These are phyloP conservation scores for Scutellaria minor DNA, from an alignment of 257 asterid genomes.

Conservation along the genomic window DNA sequence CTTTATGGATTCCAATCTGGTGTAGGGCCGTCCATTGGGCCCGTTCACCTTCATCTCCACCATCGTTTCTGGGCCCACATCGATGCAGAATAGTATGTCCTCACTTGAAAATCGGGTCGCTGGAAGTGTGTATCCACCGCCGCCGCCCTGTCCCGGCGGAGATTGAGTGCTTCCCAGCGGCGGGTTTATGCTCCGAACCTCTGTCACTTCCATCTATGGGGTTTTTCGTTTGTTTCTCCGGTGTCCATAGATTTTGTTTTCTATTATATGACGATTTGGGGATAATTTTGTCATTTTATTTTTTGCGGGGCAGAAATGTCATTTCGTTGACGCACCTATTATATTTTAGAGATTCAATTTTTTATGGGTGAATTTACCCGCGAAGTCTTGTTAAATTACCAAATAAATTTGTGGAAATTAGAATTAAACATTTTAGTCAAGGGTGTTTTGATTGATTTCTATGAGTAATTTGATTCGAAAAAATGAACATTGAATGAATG, in stretches of 20 bases:
- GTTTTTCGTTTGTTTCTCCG: conserved; percentile 5
- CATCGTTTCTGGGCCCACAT: conserved; percentile 77
- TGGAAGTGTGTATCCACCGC: conserved; percentile 47
- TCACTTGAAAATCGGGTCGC: conserved; percentile 58
- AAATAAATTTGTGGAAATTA: no score
- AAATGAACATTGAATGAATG: no score
- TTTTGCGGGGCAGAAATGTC: not conserved
- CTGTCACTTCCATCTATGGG: conserved; percentile 51
- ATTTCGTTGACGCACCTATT: no score
- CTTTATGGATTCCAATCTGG: conserved; percentile 81
- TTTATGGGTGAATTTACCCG: no score
- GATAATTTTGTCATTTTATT: conserved; percentile 23
- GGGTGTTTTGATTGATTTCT: no score
- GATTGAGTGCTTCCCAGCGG: conserved; percentile 35
- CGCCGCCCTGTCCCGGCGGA: conserved; percentile 34
- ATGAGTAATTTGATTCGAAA: no score
- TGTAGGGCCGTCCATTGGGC: conserved; percentile 75
- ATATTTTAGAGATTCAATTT: no score
- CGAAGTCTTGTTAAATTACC: no score
- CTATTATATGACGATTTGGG: not conserved
- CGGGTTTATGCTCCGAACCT: conserved; percentile 41
- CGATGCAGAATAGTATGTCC: conserved; percentile 91
- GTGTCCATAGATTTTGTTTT: not conserved
- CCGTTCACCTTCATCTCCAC: conserved; percentile 79
- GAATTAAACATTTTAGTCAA: no score